Conservation (phyloP, 345 rosid genomes). For the Pistacia atlantica region DNA sequence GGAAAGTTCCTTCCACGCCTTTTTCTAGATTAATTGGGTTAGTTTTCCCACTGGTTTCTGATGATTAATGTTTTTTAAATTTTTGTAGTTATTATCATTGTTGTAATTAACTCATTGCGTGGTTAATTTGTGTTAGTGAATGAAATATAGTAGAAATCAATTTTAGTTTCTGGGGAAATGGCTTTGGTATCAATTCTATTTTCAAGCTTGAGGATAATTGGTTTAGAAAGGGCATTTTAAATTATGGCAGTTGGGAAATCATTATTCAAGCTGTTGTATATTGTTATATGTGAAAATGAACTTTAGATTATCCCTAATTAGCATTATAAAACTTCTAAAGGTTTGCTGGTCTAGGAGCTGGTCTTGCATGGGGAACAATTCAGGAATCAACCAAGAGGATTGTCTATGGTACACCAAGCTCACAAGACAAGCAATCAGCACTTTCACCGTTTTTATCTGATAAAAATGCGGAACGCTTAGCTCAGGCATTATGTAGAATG, state of each 20-base stretch:
- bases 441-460: slow-evolving; percentile 76
- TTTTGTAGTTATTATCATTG: not conserved
- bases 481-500: slow-evolving; percentile 89
- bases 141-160: not conserved
- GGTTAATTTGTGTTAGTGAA: too few species aligned
- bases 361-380: slow-evolving; percentile 94
- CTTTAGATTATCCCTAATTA: slow-evolving; percentile 24
- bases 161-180: not conserved
- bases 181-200: not conserved
- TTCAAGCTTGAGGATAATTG: not conserved
- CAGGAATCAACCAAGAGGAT: slow-evolving; percentile 91
- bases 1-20: slow-evolving; percentile 92
- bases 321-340: slow-evolving; percentile 49
- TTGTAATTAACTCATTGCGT: too few species aligned
- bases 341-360: slow-evolving; percentile 99
- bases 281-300: not conserved
- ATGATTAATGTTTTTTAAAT: not conserved
- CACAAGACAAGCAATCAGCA: slow-evolving; percentile 61
- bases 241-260: not conserved
- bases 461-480: slow-evolving; percentile 92
- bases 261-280: not conserved
- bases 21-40: slow-evolving; percentile 89
- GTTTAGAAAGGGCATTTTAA: not conserved
- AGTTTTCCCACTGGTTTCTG: slow-evolving; percentile 7
- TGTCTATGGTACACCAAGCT: slow-evolving; percentile 60